These are phyloP conservation scores for Larix kaempferi DNA, from an alignment of 75 land plant genomes.

Conservation along the genomic window DNA sequence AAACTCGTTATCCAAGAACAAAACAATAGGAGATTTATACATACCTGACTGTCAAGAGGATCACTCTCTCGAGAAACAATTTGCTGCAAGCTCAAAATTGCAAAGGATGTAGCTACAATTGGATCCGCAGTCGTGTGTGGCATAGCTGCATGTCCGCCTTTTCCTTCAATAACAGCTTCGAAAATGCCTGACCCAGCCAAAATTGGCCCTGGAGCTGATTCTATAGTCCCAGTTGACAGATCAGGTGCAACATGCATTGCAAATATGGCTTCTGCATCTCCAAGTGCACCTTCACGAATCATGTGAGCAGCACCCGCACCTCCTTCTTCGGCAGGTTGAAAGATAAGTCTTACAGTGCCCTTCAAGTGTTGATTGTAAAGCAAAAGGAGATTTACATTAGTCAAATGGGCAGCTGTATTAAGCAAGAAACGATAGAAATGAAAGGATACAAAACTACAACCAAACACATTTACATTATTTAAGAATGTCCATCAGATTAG, in stretches of 20 bases:
- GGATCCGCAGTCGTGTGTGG: constrained; percentile 70
- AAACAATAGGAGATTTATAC: not conserved
- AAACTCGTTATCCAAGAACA: constrained; percentile 13
- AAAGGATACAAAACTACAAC: no score
- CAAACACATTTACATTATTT: no score
- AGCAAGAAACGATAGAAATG: no score
- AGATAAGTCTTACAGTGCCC: constrained; percentile 37
- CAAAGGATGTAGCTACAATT: constrained; percentile 66
- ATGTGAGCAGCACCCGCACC: no score
- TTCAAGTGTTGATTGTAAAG: constrained; percentile 3
- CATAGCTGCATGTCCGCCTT: constrained; percentile 78
- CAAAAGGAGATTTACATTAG: not conserved
- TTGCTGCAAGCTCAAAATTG: constrained; percentile 73
- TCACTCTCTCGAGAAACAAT: constrained; percentile 74
- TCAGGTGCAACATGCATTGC: constrained; percentile 55
- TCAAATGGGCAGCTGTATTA: not conserved
- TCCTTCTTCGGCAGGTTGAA: no score
- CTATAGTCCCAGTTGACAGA: constrained; percentile 46
- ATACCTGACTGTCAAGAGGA: constrained; percentile 75
- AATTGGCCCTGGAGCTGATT: constrained; percentile 43
- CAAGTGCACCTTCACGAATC: no score
- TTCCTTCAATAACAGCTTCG: constrained; percentile 56
- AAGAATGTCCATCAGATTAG: no score
- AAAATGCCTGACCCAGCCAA: constrained; percentile 61
- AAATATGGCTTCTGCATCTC: constrained; percentile 64